Base-by-base conservation (phyloP, 352 stramenopile species). In the Lagenidium sp. region DNA sequence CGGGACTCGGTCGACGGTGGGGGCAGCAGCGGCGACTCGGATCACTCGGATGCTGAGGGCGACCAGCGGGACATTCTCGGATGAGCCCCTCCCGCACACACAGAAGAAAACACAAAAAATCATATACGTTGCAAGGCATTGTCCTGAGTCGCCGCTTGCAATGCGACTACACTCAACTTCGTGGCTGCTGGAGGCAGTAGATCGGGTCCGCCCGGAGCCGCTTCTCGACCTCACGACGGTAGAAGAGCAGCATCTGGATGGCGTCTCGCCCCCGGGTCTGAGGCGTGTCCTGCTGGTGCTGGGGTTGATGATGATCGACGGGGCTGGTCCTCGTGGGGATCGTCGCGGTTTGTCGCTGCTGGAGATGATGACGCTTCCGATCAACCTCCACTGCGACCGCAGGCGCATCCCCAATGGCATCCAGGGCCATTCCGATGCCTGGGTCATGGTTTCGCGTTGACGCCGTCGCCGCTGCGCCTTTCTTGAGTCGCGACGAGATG, bases 191-290 rank as follows among this genome's bases (percentile, higher is more conserved):
- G n/a, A n/a, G n/a, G n/a, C n/a, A n/a, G 34, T 67, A 62, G 11
- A 59, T 41, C 4, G 61, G 44, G 31, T 70, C 58, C 6, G 42
- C 39, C 34, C 57, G 57, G 7, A 76, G 55, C 36, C 68, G 65
- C 38, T 77, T 82, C 36, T 78, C 70, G 21, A 85, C 69, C 44
- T 85, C 73, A 36, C 60, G 61, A 28, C 73, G 60, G 32, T 83
- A 85, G 44, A 77, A 74, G 16, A 85, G 49, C 38, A 85, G 39
- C 28, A 60, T 63, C 34, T 85, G 69, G 49, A 83, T 77, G 11
- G 54, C 65, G 16, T 85, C 73, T 38, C 51, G 60, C 4, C 46
- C 61, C 45, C 60, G 45, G 2, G 61, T 57, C 32, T 82, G 64
- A 0, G 57, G 21, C 11, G 15, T 25, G 15, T 19, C 36, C 4